Evolutionary conservation across 768 basidiomycete species (phyloP), one percentile per base, ranked within the genome.

Genomic region (Candolleomyces aberdarensis): DNA sequence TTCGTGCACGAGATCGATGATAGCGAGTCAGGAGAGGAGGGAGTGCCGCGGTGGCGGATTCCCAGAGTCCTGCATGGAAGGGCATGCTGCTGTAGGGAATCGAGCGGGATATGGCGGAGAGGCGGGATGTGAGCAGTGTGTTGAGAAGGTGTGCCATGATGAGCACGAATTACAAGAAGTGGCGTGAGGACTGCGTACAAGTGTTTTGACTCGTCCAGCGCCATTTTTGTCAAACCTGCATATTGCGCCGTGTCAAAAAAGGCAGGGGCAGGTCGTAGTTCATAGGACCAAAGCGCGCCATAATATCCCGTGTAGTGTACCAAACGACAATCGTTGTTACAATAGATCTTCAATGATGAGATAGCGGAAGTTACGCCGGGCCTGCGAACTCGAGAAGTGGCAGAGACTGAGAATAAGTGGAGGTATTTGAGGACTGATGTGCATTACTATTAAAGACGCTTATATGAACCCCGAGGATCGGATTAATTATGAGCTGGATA

Each of bases 1-100:
- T 76, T 93, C 91, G 69, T 92, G 91, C 1, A 93, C 89, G 15
- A 94, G 84, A 65, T 92, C 91, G 66, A 94, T 90, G 70, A 93
- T 92, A 1, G 89, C 89, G 40, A 92, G 82, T 11, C 91, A 80
- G 0, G 89, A 78, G 29, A 84, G 83, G 41, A 93, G 78, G 1
- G 89, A 91, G 81, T 0, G 91, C 93, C 36, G 84, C 77, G 8
- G 77, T 75, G 0, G 91, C 91, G 7, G 88, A 89, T 62, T 91
- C 86, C 91, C 91, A 93, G 3, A 93, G 83, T 0, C 83, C 85
- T 0, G 89, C 88, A 66, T 92, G 91, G 2, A 92, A 88, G n/a
- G 87, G 82, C 75, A 84, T 78, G 40, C 83, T 85, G 32, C 91
- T 90, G 69, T 91, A 92, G 19, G 85, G 84, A 2, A 88, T 88